Base-by-base conservation (phyloP, 176 grass and related monocot species). In the Oryza meyeriana region DNA sequence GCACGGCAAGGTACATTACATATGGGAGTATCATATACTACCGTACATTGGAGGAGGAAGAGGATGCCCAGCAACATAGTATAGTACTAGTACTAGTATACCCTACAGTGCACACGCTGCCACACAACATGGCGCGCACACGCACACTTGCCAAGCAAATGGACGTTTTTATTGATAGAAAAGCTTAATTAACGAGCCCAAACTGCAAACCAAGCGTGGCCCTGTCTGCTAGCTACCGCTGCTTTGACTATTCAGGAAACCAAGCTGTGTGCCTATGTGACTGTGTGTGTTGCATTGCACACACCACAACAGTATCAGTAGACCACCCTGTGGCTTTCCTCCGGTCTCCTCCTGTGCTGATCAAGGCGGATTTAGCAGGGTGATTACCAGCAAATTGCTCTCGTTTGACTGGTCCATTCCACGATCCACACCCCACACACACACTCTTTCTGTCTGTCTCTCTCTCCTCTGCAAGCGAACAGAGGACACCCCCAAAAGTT, bases 181-280 rank as follows among this genome's bases (percentile, higher is more conserved):
- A 22, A 59, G 9, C 6, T 52, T 32, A 25, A 25, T n/a, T 18
- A 34, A 36, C 22, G 4, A 12, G 50, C 5, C 45, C 78, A 69
- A 35, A 3, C 30, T n/a, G 17, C 35, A 14, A 22, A 1, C 67
- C 69, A 30, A 2, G 79, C 80, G 10, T 61, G 11, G 79, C 45
- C 33, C 9, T 12, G 55, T 25, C 55, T 25, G 55, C 35, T 4
- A 2, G 4, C 52, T 41, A 16, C 20, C 35, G 48, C 10, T 66
- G 70, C 30, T 75, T 83, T 66, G 70, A 83, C 81, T 52, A 75
- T 55, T 66, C 31, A 66, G 70, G 9, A 44, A 81, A 39, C 6
- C 14, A 25, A 17, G 55, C 12, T 0, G 10, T 20, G 5, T 77
- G n/a, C n/a, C n/a, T n/a, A n/a, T n/a, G n/a, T n/a, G n/a, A n/a